phyloP scores from a whole-genome alignment of 2,329 filamentous ascomycete species.

The Myriangium duriaei region DNA sequence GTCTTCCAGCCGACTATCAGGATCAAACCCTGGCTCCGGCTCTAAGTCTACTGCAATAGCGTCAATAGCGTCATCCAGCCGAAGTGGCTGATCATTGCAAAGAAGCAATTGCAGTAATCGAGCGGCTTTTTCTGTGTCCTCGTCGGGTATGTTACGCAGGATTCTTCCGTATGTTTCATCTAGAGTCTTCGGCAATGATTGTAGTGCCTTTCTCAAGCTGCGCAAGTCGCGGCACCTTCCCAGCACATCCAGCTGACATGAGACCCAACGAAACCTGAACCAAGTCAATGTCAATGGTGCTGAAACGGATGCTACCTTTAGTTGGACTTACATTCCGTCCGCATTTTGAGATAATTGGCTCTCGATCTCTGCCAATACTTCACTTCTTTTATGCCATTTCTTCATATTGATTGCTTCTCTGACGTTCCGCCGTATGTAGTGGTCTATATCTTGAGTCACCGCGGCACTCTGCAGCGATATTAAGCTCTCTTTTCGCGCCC shows the following conservation, averaged over 20 bases:
- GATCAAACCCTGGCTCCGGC: neutral
- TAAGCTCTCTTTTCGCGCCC: neutral
- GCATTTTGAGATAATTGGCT: no score
- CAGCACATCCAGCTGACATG: conserved; percentile 17
- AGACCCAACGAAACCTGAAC: conserved; percentile 19
- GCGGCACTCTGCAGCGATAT: neutral
- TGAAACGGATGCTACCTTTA: neutral
- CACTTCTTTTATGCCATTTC: no score
- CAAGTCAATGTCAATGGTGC: conserved; percentile 2
- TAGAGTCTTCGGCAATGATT: conserved; percentile 14
- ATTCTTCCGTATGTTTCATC: conserved; percentile 19
- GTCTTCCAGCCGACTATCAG: neutral
- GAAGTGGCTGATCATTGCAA: conserved; percentile 13
- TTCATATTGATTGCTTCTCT: neutral
- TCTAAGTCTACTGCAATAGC: conserved; percentile 4
- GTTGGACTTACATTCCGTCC: conserved; percentile 17
- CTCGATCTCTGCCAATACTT: no score
- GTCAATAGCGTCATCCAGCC: conserved; percentile 14
- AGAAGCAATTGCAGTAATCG: conserved; percentile 15
- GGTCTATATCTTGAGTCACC: neutral
- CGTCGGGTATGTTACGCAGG: conserved; percentile 12
- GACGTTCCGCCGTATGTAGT: neutral
- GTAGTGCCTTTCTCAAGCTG: conserved; percentile 11
- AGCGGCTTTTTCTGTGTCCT: conserved; percentile 10
- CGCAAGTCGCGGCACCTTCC: conserved; percentile 12